Percentiles rank a stretch among this genome's conserved stretches.
These are phyloP conservation scores for Thoreauomyces humboldtii DNA, from an alignment of 192 early-diverging fungal genomes.

Conservation along the genomic window DNA sequence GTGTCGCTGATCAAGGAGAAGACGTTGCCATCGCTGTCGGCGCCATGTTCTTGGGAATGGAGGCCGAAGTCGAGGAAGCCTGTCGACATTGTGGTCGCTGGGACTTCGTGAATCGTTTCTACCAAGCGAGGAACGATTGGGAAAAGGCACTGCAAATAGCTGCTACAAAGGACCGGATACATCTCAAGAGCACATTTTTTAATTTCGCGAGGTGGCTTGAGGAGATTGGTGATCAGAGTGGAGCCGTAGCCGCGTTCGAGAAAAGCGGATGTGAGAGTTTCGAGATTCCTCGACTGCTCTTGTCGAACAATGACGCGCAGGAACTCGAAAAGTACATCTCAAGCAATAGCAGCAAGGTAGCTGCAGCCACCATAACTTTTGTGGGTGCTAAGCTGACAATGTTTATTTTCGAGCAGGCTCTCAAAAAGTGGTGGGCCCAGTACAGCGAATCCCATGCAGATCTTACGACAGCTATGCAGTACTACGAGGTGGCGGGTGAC, in stretches of 20 bases:
- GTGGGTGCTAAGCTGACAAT: neutral
- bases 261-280: constrained; percentile 32
- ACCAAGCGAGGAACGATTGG: constrained; percentile 40
- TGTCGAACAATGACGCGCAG: constrained; percentile 18
- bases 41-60: constrained; percentile 34
- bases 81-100: constrained; percentile 29
- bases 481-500: constrained; percentile 49
- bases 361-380: no score
- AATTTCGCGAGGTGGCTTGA: constrained; percentile 47
- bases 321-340: constrained; percentile 41
- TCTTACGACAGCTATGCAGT: constrained; percentile 37
- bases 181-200: constrained; percentile 42
- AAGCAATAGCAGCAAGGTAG: constrained; percentile 11
- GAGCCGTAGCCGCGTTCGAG: constrained; percentile 54
- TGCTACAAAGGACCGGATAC: constrained; percentile 39
- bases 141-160: constrained; percentile 50
- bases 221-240: constrained; percentile 46
- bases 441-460: constrained; percentile 47
- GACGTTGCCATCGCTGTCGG: constrained; percentile 23
- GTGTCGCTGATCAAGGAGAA: constrained; percentile 9
- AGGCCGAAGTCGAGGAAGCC: constrained; percentile 39
- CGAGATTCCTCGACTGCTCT: constrained; percentile 36
- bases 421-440: constrained; percentile 59
- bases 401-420: constrained; percentile 19
- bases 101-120: constrained; percentile 43